Conservation (phyloP, 163 green algal genomes). For the Smithsoniella earleae region DNA sequence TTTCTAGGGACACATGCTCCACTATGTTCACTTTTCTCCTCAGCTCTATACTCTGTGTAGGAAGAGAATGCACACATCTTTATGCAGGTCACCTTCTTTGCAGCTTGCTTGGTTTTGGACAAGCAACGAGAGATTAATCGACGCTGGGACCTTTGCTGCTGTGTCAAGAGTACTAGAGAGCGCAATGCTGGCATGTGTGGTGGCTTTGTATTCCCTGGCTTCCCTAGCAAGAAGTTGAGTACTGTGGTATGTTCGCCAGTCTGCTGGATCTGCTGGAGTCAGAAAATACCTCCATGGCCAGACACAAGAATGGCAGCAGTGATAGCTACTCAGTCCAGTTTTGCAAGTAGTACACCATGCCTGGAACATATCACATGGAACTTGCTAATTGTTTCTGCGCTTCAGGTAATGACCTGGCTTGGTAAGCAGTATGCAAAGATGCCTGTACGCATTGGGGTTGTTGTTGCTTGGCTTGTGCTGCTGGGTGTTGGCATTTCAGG, state of each 20-base stretch:
- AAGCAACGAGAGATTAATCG: background rate
- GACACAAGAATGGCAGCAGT: background rate
- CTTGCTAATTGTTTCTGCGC: no score
- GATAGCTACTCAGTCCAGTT: no score
- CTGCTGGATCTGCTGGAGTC: no score
- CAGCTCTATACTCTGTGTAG: background rate
- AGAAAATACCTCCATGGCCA: no score
- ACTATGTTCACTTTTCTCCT: background rate
- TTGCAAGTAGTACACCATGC: no score
- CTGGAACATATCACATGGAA: no score
- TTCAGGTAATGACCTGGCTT: background rate
- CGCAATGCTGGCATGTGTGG: no score
- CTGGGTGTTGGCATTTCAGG: background rate
- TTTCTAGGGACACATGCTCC: background rate
- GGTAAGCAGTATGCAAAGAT: background rate
- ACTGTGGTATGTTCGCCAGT: background rate
- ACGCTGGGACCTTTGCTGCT: background rate
- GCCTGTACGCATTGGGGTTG: background rate
- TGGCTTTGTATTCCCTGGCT: no score
- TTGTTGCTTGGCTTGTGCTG: background rate
- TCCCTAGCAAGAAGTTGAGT: background rate
- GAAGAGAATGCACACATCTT: background rate
- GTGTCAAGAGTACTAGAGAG: background rate
- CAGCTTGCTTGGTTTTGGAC: slow-evolving; percentile 14
- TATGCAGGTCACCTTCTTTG: slow-evolving; percentile 31